These are phyloP conservation scores for Solanum bulbocastanum DNA, from an alignment of 257 asterid species.

Conservation along the genomic window DNA sequence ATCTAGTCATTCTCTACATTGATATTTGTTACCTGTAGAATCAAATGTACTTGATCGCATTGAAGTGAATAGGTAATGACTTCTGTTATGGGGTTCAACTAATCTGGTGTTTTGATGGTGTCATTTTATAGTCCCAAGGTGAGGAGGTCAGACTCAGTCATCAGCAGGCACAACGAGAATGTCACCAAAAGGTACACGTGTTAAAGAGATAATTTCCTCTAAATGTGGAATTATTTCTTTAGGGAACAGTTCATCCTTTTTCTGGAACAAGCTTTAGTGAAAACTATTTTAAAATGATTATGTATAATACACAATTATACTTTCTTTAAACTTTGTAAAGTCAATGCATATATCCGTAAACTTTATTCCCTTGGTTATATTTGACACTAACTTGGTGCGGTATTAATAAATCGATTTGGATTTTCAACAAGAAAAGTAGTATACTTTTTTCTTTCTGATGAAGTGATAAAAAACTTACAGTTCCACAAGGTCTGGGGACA, in stretches of 20 bases:
- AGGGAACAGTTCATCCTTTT: not conserved
- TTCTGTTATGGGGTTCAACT: not conserved
- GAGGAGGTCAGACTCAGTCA: constrained; percentile 60
- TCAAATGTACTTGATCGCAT: not conserved
- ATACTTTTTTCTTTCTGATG: not conserved
- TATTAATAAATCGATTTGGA: not conserved
- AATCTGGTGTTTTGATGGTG: not conserved
- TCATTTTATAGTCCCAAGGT: constrained; percentile 36
- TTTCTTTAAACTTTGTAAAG: not conserved
- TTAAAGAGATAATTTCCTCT: not conserved
- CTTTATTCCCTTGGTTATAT: not conserved
- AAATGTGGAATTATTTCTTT: not conserved
- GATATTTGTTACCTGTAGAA: not conserved
- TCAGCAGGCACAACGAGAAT: constrained; percentile 66
- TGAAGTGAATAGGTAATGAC: not conserved
- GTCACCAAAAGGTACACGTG: constrained; percentile 55
- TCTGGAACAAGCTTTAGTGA: not conserved
- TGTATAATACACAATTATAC: not conserved
- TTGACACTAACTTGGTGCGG: not conserved
- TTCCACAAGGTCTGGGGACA: constrained; percentile 98
- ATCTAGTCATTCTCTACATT: not conserved
- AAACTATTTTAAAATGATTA: not conserved
- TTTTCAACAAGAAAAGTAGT: not conserved
- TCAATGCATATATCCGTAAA: not conserved
- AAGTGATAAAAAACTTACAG: constrained; percentile 30